Conservation (phyloP, 768 basidiomycete genomes). For the Paxillus rubicundulus region DNA sequence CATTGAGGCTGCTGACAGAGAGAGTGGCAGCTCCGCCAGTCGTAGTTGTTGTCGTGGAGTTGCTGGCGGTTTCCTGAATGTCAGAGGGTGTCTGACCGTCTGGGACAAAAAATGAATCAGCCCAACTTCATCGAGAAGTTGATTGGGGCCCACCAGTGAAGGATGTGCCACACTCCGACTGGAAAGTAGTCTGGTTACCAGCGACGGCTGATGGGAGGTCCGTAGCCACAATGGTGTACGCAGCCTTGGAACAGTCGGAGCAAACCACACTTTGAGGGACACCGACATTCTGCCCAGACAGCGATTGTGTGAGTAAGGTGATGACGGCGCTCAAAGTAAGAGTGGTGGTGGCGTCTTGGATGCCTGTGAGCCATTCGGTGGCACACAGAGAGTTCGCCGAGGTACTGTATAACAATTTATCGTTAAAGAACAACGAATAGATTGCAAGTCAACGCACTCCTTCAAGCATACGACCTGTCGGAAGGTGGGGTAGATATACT, state of each 20-base stretch:
- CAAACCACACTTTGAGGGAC: slow-evolving; percentile 44
- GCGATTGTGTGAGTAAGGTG: slow-evolving; percentile 5
- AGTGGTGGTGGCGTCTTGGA: slow-evolving; percentile 39
- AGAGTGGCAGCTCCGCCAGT: slow-evolving; percentile 21
- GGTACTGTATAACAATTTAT: slow-evolving; percentile 24
- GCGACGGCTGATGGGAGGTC: slow-evolving; percentile 37
- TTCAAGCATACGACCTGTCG: slow-evolving; percentile 60
- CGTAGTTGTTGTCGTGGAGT: slow-evolving; percentile 15
- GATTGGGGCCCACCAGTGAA: slow-evolving; percentile 48
- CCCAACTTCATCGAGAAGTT: not conserved
- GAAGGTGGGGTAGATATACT: slow-evolving; percentile 54
- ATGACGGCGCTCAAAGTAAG: slow-evolving; percentile 20
- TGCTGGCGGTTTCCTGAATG: slow-evolving; percentile 24
- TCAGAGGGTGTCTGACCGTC: slow-evolving; percentile 31
- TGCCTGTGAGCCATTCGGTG: slow-evolving; percentile 52
- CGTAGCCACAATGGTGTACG: slow-evolving; percentile 42
- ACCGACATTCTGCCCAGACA: slow-evolving; percentile 6
- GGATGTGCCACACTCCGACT: slow-evolving; percentile 43
- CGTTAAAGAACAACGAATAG: not conserved
- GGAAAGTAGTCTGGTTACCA: slow-evolving; percentile 26
- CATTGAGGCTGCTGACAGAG: slow-evolving; percentile 18
- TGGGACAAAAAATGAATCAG: slow-evolving; percentile 11
- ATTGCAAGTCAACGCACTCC: slow-evolving; percentile 45
- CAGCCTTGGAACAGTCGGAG: slow-evolving; percentile 52
- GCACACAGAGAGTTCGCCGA: slow-evolving; percentile 48